A percentile compares a stretch with the other conserved stretches of the same genome.
Conservation (phyloP, 495 filamentous ascomycete species). For the Bryoglossum gracile region DNA sequence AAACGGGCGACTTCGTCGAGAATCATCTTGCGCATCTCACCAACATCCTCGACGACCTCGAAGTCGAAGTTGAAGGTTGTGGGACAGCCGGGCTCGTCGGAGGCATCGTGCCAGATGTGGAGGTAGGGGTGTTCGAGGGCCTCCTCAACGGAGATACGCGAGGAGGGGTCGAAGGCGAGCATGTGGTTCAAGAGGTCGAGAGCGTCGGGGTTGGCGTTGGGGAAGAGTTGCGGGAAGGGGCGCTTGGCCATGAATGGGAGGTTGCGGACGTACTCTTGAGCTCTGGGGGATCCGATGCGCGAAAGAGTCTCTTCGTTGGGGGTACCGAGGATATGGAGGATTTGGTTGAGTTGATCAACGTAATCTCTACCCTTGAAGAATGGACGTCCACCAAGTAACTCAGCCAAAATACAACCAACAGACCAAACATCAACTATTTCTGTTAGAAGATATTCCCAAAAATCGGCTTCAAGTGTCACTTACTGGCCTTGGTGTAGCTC, state of each 20-base stretch:
- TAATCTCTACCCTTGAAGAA: slow-evolving; percentile 99
- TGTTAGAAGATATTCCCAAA: neutral
- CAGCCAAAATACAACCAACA: slow-evolving; percentile 94
- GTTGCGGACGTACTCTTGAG: slow-evolving; percentile 98
- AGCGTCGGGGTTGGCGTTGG: slow-evolving; percentile 91
- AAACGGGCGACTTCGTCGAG: slow-evolving; percentile 84
- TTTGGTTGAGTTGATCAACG: slow-evolving; percentile 98
- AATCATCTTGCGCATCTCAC: slow-evolving; percentile 95
- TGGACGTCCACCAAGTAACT: slow-evolving; percentile 89
- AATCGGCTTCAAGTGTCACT: slow-evolving; percentile 31
- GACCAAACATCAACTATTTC: slow-evolving; percentile 92
- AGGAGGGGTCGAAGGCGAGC: slow-evolving; percentile 92
- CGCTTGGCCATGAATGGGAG: slow-evolving; percentile 94
- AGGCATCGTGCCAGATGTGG: slow-evolving; percentile 96
- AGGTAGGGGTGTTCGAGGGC: slow-evolving; percentile 95
- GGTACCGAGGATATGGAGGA: slow-evolving; percentile 94
- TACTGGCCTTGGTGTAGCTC: slow-evolving; percentile 99
- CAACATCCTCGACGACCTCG: slow-evolving; percentile 87
- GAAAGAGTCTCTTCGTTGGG: slow-evolving; percentile 91
- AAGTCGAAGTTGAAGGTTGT: slow-evolving; percentile 97
- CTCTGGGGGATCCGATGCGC: slow-evolving; percentile 90
- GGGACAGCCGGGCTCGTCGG: slow-evolving; percentile 88
- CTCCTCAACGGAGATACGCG: slow-evolving; percentile 84
- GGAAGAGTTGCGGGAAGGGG: slow-evolving; percentile 80
- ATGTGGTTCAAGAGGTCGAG: slow-evolving; percentile 91